phyloP scores from a whole-genome alignment of 2,329 filamentous ascomycete species.

The Pyrenophora seminiperda region DNA sequence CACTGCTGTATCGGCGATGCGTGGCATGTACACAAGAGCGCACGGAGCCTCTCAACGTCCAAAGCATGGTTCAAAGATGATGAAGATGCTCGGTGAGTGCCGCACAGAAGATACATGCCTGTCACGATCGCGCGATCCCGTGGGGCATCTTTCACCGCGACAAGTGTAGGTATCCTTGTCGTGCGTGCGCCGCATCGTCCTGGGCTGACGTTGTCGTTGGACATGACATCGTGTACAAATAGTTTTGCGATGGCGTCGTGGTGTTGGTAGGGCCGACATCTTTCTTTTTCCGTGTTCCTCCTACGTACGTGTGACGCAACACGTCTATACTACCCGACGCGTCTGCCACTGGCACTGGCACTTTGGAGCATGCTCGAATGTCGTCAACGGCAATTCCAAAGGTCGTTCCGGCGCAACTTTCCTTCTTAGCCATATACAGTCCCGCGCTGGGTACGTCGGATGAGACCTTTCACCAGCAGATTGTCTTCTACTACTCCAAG shows the following conservation, averaged over 20 bases:
- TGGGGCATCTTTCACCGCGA: constrained; percentile 15
- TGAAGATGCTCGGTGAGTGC: constrained; percentile 12
- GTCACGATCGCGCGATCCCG: constrained; percentile 13
- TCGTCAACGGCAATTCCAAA: constrained; percentile 36
- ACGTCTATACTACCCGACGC: constrained; percentile 5
- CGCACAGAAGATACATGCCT: constrained; percentile 2
- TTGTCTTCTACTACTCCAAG: constrained; percentile 86
- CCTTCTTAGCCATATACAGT: constrained; percentile 94
- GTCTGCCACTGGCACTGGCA: constrained; percentile 8
- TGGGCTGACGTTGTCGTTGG: background rate
- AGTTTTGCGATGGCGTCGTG: constrained; percentile 8
- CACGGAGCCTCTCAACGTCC: constrained; percentile 26
- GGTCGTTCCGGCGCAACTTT: constrained; percentile 78
- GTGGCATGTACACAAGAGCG: constrained; percentile 22
- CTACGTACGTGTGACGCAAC: constrained; percentile 12
- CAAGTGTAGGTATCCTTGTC: constrained; percentile 6
- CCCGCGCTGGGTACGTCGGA: constrained; percentile 76
- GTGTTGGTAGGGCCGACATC: constrained; percentile 2
- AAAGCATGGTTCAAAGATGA: constrained; percentile 17
- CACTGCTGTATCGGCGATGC: constrained; percentile 18
- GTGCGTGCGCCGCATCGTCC: constrained; percentile 3
- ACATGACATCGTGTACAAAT: constrained; percentile 12
- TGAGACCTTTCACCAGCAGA: constrained; percentile 77
- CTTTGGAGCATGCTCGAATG: constrained; percentile 22
- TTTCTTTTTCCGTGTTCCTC: constrained; percentile 1